Conservation (phyloP, 179 eudicot species). For the Monotropa hypopitys region DNA sequence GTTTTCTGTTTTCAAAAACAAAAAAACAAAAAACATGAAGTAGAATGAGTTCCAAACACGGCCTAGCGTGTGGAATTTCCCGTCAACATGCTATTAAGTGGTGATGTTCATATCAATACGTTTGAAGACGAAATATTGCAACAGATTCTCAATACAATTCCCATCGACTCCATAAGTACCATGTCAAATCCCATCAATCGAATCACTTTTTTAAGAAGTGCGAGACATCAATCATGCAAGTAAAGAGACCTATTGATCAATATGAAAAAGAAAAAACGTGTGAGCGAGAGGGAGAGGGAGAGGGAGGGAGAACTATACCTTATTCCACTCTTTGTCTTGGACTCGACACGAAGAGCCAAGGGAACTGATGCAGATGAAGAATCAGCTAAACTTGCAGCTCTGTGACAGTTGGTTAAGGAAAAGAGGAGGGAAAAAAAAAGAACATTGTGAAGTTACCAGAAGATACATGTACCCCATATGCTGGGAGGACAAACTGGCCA, state of each 20-base stretch:
- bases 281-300: conserved; percentile 2
- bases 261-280: not conserved
- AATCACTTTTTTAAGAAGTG: not conserved
- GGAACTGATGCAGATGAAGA: conserved; percentile 65
- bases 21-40: not conserved
- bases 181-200: not conserved
- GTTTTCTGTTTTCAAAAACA: not conserved
- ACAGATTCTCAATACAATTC: not conserved
- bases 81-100: not conserved
- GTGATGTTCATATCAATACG: not conserved
- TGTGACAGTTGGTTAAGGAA: conserved; percentile 49
- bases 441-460: not conserved
- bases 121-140: not conserved
- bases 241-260: not conserved
- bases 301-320: conserved; percentile 31
- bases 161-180: not conserved
- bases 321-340: conserved; percentile 92
- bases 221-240: not conserved
- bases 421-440: not conserved
- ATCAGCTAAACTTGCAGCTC: conserved; percentile 77
- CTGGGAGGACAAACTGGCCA: not conserved
- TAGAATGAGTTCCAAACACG: not conserved
- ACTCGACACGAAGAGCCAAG: conserved; percentile 75
- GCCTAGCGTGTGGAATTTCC: not conserved
- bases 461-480: not conserved